phyloP scores from a whole-genome alignment of 495 filamentous ascomycete genomes.

The Daldinia childiae region DNA sequence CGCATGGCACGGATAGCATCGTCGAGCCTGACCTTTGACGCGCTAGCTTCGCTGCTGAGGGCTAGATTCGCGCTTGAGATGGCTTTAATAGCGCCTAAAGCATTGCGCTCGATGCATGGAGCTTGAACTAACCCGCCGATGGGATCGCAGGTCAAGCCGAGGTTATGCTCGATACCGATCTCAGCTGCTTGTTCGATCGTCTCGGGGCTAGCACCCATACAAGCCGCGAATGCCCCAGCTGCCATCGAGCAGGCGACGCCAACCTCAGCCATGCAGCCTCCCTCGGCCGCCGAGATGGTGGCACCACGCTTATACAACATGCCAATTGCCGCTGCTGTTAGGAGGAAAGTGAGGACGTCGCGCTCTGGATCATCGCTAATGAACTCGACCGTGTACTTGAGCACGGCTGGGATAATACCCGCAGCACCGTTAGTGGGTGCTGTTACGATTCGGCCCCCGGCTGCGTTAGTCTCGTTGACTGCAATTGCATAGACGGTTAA shows the following conservation, averaged over 20 bases:
- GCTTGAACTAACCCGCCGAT: slow-evolving; percentile 50
- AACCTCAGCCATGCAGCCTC: slow-evolving; percentile 52
- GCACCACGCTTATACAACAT: slow-evolving; percentile 53
- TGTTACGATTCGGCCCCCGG: slow-evolving; percentile 50
- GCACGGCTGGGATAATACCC: slow-evolving; percentile 49
- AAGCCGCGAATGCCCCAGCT: slow-evolving; percentile 49
- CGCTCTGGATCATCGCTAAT: slow-evolving; percentile 50
- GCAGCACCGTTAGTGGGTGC: slow-evolving; percentile 52
- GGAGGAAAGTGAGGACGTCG: slow-evolving; percentile 48
- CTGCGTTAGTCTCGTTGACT: slow-evolving; percentile 51
- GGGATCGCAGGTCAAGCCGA: slow-evolving; percentile 49
- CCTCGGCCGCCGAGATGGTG: slow-evolving; percentile 50
- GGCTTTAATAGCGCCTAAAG: slow-evolving; percentile 49
- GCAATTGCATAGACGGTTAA: slow-evolving; percentile 50
- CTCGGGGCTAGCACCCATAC: slow-evolving; percentile 50
- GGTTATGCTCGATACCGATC: slow-evolving; percentile 52
- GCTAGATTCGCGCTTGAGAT: slow-evolving; percentile 52
- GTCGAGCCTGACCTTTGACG: slow-evolving; percentile 49
- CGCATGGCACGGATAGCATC: slow-evolving; percentile 51
- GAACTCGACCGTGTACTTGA: slow-evolving; percentile 50
- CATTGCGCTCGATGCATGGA: slow-evolving; percentile 51
- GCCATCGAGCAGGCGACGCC: slow-evolving; percentile 54
- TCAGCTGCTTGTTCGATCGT: slow-evolving; percentile 51
- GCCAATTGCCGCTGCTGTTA: slow-evolving; percentile 49
- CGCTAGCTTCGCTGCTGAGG: slow-evolving; percentile 46